Evolutionary conservation across 2,329 filamentous ascomycete species (phyloP).

Genomic region (Diaporthe eres): DNA sequence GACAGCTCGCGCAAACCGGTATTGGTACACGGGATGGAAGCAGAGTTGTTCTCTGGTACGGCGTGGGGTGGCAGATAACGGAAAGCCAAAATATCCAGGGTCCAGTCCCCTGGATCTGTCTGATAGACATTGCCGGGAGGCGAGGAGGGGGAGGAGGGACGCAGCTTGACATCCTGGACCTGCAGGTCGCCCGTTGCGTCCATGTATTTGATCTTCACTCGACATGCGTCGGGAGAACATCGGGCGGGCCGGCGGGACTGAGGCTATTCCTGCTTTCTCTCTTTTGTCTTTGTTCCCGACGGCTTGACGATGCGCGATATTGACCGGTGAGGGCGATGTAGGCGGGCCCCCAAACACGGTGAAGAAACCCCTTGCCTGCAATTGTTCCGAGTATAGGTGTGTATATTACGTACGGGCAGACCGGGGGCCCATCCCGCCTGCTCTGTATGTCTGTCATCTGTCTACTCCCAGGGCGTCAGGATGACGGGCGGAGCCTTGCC

Average conservation of each 20-base stretch:
- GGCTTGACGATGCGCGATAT: constrained; percentile 5
- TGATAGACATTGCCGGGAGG: not conserved
- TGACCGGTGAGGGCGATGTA: constrained; percentile 11
- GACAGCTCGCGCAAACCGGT: not conserved
- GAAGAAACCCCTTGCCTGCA: not conserved
- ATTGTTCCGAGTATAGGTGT: not conserved
- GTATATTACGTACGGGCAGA: not conserved
- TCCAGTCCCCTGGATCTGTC: not conserved
- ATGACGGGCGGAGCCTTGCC: not conserved
- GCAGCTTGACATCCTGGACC: not conserved
- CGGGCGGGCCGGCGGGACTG: not conserved
- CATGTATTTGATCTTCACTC: not conserved
- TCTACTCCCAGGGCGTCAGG: not conserved
- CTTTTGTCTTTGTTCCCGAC: not conserved
- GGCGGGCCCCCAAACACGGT: not conserved
- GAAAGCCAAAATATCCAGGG: not conserved
- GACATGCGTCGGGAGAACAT: not conserved
- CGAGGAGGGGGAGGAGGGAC: not conserved
- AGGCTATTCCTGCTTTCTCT: not conserved
- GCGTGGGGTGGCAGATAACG: constrained; percentile 8
- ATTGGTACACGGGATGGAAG: not conserved
- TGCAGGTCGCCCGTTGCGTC: constrained; percentile 22
- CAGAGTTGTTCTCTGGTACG: constrained; percentile 1
- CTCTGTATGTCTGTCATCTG: not conserved
- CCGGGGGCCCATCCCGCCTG: not conserved